Conservation (phyloP, 108 stramenopile genomes). For the Phaeodactylum tricornutum region DNA sequence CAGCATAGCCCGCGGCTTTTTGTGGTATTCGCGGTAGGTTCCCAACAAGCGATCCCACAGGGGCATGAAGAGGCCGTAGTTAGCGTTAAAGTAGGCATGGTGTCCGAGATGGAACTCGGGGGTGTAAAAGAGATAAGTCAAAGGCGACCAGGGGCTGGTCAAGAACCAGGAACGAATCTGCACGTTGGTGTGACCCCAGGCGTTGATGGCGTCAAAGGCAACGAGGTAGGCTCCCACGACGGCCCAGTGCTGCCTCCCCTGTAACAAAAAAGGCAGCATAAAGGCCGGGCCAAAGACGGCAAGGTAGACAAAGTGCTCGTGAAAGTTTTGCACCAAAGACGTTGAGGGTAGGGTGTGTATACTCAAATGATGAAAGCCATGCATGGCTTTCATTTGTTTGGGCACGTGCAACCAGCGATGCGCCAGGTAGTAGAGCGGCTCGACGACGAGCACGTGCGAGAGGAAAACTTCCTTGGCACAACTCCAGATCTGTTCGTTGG, state of each 20-base stretch:
- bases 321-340: constrained; percentile 55
- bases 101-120: constrained; percentile 68
- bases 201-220: constrained; percentile 47
- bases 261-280: constrained; percentile 19
- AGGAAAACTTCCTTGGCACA: constrained; percentile 30
- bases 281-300: constrained; percentile 62
- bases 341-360: constrained; percentile 54
- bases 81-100: constrained; percentile 57
- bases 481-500: constrained; percentile 16
- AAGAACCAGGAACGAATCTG: constrained; percentile 36
- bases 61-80: constrained; percentile 60
- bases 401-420: constrained; percentile 65
- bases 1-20: constrained; percentile 34
- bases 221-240: constrained; percentile 49
- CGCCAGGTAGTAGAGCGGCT: constrained; percentile 55
- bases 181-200: constrained; percentile 57
- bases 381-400: constrained; percentile 57
- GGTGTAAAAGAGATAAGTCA: constrained; percentile 57
- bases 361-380: constrained; percentile 62
- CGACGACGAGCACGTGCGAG: constrained; percentile 41
- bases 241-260: constrained; percentile 35
- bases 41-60: constrained; percentile 59
- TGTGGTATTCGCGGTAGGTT: constrained; percentile 40
- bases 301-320: constrained; percentile 65
- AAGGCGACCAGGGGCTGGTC: constrained; percentile 45